phyloP scores from a whole-genome alignment of 2,329 filamentous ascomycete species.

The Claviceps pusilla region DNA sequence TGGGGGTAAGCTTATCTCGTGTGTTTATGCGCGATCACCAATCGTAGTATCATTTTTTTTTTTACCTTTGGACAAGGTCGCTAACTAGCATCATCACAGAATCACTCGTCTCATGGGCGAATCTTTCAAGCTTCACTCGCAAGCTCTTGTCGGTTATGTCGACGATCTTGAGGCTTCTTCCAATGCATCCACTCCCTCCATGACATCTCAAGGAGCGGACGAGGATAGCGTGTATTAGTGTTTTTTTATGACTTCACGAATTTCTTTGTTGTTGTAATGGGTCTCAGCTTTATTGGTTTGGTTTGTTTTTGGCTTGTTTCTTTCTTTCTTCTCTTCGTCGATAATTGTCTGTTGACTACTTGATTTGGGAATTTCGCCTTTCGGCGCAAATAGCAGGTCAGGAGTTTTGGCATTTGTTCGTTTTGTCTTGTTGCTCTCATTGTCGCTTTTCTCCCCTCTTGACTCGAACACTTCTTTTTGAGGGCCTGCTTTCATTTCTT shows the following conservation, averaged over 20 bases:
- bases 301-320: neutral
- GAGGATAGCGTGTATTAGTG: constrained; percentile 58
- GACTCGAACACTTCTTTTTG: constrained; percentile 3
- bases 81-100: constrained; percentile 28
- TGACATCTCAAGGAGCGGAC: constrained; percentile 56
- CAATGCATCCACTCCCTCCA: constrained; percentile 55
- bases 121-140: constrained; percentile 90
- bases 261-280: constrained; percentile 7
- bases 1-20: constrained; percentile 67
- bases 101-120: constrained; percentile 95
- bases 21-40: neutral
- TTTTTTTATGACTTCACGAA: constrained; percentile 34
- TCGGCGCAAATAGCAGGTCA: constrained; percentile 2
- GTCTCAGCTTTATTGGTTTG: neutral
- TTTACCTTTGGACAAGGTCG: neutral
- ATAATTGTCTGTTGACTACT: neutral
- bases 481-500: constrained; percentile 15
- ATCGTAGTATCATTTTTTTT: neutral
- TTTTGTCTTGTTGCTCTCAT: constrained; percentile 7
- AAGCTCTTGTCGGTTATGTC: constrained; percentile 87
- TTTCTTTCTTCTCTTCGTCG: neutral
- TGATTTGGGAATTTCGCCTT: constrained; percentile 6
- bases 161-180: constrained; percentile 61
- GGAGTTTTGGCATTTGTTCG: constrained; percentile 11
- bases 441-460: constrained; percentile 6